Evolutionary conservation across 1,139 yeast genomes (phyloP).

Genomic region (Yamadazyma aaseri): DNA sequence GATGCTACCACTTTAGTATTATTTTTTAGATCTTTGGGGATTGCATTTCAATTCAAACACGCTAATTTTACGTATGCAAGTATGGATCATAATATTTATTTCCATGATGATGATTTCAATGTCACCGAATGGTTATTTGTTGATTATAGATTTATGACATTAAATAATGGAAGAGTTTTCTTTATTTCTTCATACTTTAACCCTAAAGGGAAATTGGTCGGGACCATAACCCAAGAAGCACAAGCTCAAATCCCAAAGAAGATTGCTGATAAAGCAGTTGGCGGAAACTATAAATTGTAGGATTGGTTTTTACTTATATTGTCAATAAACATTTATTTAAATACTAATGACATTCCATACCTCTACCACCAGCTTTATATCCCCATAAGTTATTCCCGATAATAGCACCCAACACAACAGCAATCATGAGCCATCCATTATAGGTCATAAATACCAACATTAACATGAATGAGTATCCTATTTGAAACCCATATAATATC

Average conservation of each 20-base stretch:
- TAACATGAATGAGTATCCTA: slow-evolving; percentile 71
- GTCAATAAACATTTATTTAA: background rate
- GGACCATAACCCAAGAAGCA: slow-evolving; percentile 38
- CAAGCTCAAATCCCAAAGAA: slow-evolving; percentile 26
- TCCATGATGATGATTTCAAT: slow-evolving; percentile 27
- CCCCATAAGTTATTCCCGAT: slow-evolving; percentile 68
- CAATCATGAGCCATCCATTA: slow-evolving; percentile 79
- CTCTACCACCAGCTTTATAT: slow-evolving; percentile 21
- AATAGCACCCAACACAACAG: slow-evolving; percentile 68
- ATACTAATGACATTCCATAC: slow-evolving; percentile 50
- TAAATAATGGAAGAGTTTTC: slow-evolving; percentile 39
- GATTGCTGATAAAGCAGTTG: slow-evolving; percentile 23
- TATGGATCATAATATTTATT: slow-evolving; percentile 40
- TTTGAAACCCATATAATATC: slow-evolving; percentile 64
- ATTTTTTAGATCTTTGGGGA: slow-evolving; percentile 29
- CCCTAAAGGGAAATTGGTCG: slow-evolving; percentile 24
- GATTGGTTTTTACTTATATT: too few species aligned
- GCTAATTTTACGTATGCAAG: slow-evolving; percentile 36
- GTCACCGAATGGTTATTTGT: slow-evolving; percentile 40
- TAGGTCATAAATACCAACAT: slow-evolving; percentile 85
- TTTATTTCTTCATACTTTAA: slow-evolving; percentile 31
- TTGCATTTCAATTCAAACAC: slow-evolving; percentile 20
- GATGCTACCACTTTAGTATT: slow-evolving; percentile 37
- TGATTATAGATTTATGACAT: slow-evolving; percentile 34
- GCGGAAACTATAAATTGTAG: slow-evolving; percentile 14